Base-by-base conservation (phyloP, 257 asterid species). In the Pogostemon cablin region DNA sequence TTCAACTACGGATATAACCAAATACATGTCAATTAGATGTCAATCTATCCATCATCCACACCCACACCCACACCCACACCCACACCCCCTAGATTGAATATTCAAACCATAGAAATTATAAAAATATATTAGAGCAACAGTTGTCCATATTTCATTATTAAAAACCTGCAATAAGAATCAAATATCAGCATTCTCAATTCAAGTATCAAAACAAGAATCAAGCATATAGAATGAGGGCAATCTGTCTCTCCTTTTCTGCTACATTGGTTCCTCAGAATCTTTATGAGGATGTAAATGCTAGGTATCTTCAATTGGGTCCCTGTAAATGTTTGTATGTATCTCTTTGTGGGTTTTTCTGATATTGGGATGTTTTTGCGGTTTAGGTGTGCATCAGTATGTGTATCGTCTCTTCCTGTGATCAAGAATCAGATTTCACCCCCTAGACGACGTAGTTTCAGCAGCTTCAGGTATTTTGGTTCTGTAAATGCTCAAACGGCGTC, bases 381-480 rank as follows among this genome's bases (percentile, higher is more conserved):
- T 46, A 81, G 80, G 75, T 61, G 7, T 71, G 68, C 39, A 59
- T 62, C 82, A 54, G 60, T 54, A 34, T 25, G 32, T 25, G 11
- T 62, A 15, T 68, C 69, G 1, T 38, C 70, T 41, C 7, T 62
- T 42, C 47, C 70, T 37, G 62, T 34, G 72, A 78, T 83, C 41
- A 83, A 71, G 65, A 68, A 84, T 71, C 81, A 63, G 74, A 62
- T 80, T 78, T 80, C 78, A 79, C 78, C 71, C n/a, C 73, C 68
- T 5, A 64, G 6, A 20, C 75, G 75, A 60, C 78, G 81, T 61
- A 65, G 72, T 38, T 46, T 77, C 20, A 66, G 78, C 43, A 72
- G 72, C 53, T 83, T 82, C 68, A 74, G 90, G 96, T 86, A 35
- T 25, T 0, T 25, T 25, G 32, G 32, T 25, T 25, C 32, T 25